Evolutionary conservation across 1,284 basidiomycete genomes (phyloP), one percentile per base, ranked within the genome.

Genomic region (Fomitopsis pinicola): DNA sequence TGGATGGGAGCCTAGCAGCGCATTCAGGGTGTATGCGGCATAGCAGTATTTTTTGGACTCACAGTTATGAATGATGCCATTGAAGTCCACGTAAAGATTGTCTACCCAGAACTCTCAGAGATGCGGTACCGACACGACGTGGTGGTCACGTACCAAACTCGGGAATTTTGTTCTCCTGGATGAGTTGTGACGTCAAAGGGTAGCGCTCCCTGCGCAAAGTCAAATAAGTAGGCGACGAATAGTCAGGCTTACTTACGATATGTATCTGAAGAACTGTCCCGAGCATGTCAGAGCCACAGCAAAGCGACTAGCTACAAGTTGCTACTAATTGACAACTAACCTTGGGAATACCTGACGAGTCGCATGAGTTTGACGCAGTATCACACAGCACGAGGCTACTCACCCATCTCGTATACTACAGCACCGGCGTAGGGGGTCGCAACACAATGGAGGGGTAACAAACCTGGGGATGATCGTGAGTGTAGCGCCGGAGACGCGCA

Each of bases 11-110:
- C 90, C 89, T 92, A 64, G 19, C 3, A 8, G 14, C 26, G 40
- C 28, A 26, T 28, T 62, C n/a, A 15, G 30, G 12, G 15, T 19
- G 10, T 14, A 55, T 42, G 38, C n/a, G 8, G 12, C 19, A 22
- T 10, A 19, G 17, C 38, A 33, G 28, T 10, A 7, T 42, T 50
- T 3, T 1, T 8, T 42, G 70, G 45, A 79, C 78, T 72, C 75
- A 88, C 96, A 98, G 71, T 97, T 94, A 80, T 99, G 97, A 65
- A 99, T 98, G 75, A 99, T 98, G 63, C 94, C 95, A 75, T 99
- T 99, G 84, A 97, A 98, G 76, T 95, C 95, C 67, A 97, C 85
- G 75, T 97, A 96, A 62, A 96, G 77, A 72, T 94, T 94, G 76
- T 96, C 92, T 89, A 67, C 28, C 46, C 14, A 56, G 38, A 42